Evolutionary conservation across 148 eudicot species (phyloP).

Genomic region (Gaultheria prostrata): DNA sequence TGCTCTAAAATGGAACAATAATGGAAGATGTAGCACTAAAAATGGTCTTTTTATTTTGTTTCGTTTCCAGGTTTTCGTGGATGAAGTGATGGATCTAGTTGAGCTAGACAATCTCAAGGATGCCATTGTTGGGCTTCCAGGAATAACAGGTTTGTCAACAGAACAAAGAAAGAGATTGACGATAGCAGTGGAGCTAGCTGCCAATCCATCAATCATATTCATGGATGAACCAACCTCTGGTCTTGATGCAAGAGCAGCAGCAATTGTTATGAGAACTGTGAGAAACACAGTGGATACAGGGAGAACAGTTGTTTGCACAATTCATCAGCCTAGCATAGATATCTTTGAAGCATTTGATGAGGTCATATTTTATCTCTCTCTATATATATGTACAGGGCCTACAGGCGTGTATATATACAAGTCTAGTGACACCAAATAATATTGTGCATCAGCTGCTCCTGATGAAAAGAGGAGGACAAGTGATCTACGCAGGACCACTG

Average conservation of each 20-base stretch:
- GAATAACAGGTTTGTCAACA: conserved; percentile 45
- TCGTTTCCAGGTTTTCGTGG: conserved; percentile 38
- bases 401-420: not conserved
- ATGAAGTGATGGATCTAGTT: conserved; percentile 47
- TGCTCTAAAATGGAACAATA: not conserved
- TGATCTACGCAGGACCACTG: conserved; percentile 41
- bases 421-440: not conserved
- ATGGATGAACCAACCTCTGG: conserved; percentile 63
- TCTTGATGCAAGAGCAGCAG: conserved; percentile 57
- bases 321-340: conserved; percentile 59
- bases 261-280: conserved; percentile 56
- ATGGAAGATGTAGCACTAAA: not conserved
- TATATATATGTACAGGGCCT: not conserved
- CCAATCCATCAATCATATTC: conserved; percentile 58
- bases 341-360: conserved; percentile 59
- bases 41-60: not conserved
- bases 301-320: conserved; percentile 55
- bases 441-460: conserved; percentile 26
- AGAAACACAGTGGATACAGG: conserved; percentile 54
- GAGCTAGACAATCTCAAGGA: conserved; percentile 45
- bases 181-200: conserved; percentile 55
- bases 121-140: conserved; percentile 49
- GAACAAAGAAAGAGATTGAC: conserved; percentile 57
- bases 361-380: conserved; percentile 20
- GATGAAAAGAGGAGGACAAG: conserved; percentile 41